A percentile compares a stretch with the other conserved stretches of the same genome.
Conservation (phyloP, 1,284 basidiomycete species). For the Phenoliferia sp. region DNA sequence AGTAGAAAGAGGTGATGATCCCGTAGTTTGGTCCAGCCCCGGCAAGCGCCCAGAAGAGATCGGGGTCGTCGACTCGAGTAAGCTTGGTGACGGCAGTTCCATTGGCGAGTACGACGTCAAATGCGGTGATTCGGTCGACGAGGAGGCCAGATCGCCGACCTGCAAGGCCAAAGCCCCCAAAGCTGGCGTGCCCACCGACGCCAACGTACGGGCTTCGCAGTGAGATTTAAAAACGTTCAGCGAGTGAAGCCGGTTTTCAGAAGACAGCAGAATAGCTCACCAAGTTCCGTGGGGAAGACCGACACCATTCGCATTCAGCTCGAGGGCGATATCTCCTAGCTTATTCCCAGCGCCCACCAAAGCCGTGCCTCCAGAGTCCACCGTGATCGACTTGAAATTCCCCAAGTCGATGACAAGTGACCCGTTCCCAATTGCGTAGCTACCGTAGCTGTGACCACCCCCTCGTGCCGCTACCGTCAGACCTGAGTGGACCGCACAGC, state of each 20-base stretch:
- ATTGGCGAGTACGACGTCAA: constrained; percentile 43
- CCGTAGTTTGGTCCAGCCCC: constrained; percentile 42
- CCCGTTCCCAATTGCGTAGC: neutral
- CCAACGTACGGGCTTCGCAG: constrained; percentile 38
- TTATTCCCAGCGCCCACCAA: constrained; percentile 38
- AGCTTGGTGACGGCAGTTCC: constrained; percentile 35
- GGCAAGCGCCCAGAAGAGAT: constrained; percentile 35
- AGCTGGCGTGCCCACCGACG: constrained; percentile 19
- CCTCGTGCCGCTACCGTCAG: constrained; percentile 39
- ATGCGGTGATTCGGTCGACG: constrained; percentile 38
- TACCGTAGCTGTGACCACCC: constrained; percentile 42
- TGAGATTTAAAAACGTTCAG: neutral
- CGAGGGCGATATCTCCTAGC: constrained; percentile 42
- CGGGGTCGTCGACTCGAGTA: constrained; percentile 15
- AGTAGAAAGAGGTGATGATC: constrained; percentile 31
- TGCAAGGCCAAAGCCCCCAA: constrained; percentile 31
- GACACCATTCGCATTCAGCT: constrained; percentile 36
- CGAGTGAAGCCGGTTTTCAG: neutral
- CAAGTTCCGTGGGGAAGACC: constrained; percentile 42
- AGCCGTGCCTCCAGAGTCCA: constrained; percentile 8
- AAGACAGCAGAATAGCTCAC: neutral
- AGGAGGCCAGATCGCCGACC: constrained; percentile 41
- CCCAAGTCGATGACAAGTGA: constrained; percentile 34
- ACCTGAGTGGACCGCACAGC: constrained; percentile 31
- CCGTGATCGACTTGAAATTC: constrained; percentile 14